Evolutionary conservation across 805 yeast genomes (phyloP).

Genomic region (Candida silvatica): DNA sequence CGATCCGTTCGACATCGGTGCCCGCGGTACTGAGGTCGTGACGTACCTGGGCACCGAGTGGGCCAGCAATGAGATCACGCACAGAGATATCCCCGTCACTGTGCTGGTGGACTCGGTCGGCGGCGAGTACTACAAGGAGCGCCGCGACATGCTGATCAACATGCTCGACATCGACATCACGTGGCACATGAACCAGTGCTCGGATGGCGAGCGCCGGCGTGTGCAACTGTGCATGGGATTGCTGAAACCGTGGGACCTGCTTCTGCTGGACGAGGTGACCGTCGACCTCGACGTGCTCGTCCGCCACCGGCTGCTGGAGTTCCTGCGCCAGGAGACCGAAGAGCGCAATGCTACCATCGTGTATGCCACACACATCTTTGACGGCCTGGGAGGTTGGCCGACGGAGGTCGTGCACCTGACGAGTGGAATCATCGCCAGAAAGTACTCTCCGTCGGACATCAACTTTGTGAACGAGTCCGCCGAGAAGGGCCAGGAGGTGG

Average conservation of each 20-base stretch:
- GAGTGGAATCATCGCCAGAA: conserved; percentile 46
- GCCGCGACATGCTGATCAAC: conserved; percentile 69
- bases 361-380: conserved; percentile 95
- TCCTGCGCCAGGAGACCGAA: conserved; percentile 66
- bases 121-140: conserved; percentile 56
- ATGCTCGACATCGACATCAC: conserved; percentile 76
- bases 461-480: conserved; percentile 18
- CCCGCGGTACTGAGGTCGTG: conserved; percentile 10
- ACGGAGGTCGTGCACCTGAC: conserved; percentile 72
- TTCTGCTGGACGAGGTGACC: conserved; percentile 92
- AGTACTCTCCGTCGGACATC: conserved; percentile 25
- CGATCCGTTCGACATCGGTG: conserved; percentile 59
- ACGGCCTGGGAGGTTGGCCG: conserved; percentile 90
- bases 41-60: conserved; percentile 96
- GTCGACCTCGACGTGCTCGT: conserved; percentile 94
- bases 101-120: conserved; percentile 77
- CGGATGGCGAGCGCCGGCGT: conserved; percentile 93
- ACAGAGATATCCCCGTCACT: conserved; percentile 84
- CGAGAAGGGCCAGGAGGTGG: conserved; percentile 5
- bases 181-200: conserved; percentile 89
- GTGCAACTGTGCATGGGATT: conserved; percentile 94
- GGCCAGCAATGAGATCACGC: conserved; percentile 87
- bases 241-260: conserved; percentile 79
- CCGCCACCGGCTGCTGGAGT: conserved; percentile 62
- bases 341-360: conserved; percentile 67